phyloP scores from a whole-genome alignment of 176 grass and related monocot genomes.

The Paspalum notatum region DNA sequence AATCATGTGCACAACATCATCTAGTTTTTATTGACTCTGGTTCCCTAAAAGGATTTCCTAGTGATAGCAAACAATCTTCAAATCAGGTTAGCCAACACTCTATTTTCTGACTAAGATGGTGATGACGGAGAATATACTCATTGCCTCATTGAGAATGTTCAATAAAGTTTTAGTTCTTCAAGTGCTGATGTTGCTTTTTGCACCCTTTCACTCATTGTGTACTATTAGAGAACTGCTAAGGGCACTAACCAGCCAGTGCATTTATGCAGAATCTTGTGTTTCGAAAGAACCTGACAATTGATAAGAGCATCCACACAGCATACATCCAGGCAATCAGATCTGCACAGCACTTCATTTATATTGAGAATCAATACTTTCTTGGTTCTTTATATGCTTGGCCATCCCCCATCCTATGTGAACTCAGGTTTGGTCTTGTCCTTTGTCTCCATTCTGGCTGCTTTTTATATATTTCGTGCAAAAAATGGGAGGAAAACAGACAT shows the following conservation, averaged over 20 bases:
- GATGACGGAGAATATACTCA: slow-evolving; percentile 13
- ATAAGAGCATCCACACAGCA: slow-evolving; percentile 97
- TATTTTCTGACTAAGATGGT: slow-evolving; percentile 9
- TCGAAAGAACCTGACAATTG: slow-evolving; percentile 82
- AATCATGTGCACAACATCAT: no score
- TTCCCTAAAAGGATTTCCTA: slow-evolving; percentile 95
- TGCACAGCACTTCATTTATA: slow-evolving; percentile 96
- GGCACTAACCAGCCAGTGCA: slow-evolving; percentile 6
- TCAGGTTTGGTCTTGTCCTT: slow-evolving; percentile 53
- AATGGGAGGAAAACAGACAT: not conserved
- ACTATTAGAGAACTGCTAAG: slow-evolving; percentile 26
- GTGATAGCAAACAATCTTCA: slow-evolving; percentile 58
- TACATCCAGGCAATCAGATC: slow-evolving; percentile 97
- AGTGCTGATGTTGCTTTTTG: not conserved
- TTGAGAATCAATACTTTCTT: slow-evolving; percentile 98
- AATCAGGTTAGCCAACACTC: slow-evolving; percentile 57
- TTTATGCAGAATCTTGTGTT: slow-evolving; percentile 86
- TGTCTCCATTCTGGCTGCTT: not conserved
- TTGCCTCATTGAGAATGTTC: not conserved
- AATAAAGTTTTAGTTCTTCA: slow-evolving; percentile 8
- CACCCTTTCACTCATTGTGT: not conserved
- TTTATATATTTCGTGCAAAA: slow-evolving; percentile 17
- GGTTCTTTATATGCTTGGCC: slow-evolving; percentile 95
- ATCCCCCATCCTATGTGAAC: slow-evolving; percentile 77
- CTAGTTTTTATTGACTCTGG: slow-evolving; percentile 99